Evolutionary conservation across 495 filamentous ascomycete species (phyloP), one percentile per base, ranked within the genome.

Genomic region (Aspergillus conjunctus): DNA sequence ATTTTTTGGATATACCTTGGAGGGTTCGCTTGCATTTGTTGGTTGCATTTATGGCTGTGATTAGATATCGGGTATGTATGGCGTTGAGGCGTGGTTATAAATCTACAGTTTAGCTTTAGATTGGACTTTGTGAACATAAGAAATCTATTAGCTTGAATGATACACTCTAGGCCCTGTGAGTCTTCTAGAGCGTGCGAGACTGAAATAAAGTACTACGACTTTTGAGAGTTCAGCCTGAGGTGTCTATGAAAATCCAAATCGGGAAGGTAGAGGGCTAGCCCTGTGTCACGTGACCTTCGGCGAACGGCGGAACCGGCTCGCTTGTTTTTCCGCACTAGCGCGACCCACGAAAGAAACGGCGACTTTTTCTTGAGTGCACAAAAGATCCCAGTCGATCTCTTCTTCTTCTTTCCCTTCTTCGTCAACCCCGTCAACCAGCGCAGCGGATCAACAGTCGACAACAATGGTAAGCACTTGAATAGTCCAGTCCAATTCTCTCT

Each of bases 391-490:
- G 63, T 54, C 49, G 33, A 46, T 46, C 51, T 54, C 45, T 61
- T 61, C 65, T 68, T 67, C 62, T 60, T 54, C n/a, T n/a, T 70
- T 69, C 62, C 69, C 64, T 60, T 60, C 63, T 65, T 56, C 66
- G 75, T 76, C 73, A 77, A 75, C 62, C 64, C 71, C 73, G 71
- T 77, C 77, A 73, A 68, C 61, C 72, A 77, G 66, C 74, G 65
- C 71, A 68, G 64, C 76, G 71, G 67, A 78, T 73, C 71, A 48
- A 62, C 72, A 77, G 74, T 75, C 77, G 77, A 80, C 78, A 78
- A 78, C 64, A 70, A 80, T 80, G 78, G 78, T 80, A 78, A 80
- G 78, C 75, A 74, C 51, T 58, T 77, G 63, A 72, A 60, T 54
- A 49, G 46, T 66, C 68, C 67, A 72, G 45, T 68, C 66, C 49